Base-by-base conservation (phyloP, 306 rosid genomes). In the Senna siamea region DNA sequence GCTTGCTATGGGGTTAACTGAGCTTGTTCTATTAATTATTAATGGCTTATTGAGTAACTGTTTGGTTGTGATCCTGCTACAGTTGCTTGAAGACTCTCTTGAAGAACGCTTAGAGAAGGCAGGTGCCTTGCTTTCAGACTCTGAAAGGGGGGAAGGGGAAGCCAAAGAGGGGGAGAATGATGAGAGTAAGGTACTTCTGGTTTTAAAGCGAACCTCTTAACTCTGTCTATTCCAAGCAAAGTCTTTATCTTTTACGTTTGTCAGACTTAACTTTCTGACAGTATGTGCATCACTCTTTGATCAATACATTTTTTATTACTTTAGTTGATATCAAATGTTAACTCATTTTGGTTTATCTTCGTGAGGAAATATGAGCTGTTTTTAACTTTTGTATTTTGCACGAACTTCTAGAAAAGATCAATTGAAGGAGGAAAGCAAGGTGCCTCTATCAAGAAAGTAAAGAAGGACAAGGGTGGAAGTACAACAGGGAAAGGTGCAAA, bases 51-150 rank as follows among this genome's bases (percentile, higher is more conserved):
- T 54, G 46, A 47, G 20, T 70, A 51, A 41, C 57, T 67, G 30
- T 66, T 51, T 65, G 75, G 20, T 78, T 74, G 76, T 3, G 23
- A 23, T 77, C 58, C 67, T 75, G 67, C 75, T 12, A 12, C 76
- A 92, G 99, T 81, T 92, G 87, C 98, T 95, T 43, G 96, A 95
- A 87, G 98, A 92, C 80, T 88, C 97, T 58, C 79, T 95, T 9
- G 96, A 95, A 79, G 98, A 92, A 57, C 84, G 97, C 80, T 77
- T 83, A 81, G 99, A 92, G 79, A 95, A 92, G 88, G 79, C 87
- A 3, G 96, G 87, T 65, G 83, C 78, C 68, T 85, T 89, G 79
- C 78, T 87, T 83, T 88, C 91, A 35, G 98, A 95, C 85, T 83
- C 97, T 76, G 99, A 94, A 73, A 92, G 83, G 76, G 91, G 85